These are phyloP conservation scores for Sphaerostilbella broomeana DNA, from an alignment of 2,329 filamentous ascomycete species.

Conservation along the genomic window DNA sequence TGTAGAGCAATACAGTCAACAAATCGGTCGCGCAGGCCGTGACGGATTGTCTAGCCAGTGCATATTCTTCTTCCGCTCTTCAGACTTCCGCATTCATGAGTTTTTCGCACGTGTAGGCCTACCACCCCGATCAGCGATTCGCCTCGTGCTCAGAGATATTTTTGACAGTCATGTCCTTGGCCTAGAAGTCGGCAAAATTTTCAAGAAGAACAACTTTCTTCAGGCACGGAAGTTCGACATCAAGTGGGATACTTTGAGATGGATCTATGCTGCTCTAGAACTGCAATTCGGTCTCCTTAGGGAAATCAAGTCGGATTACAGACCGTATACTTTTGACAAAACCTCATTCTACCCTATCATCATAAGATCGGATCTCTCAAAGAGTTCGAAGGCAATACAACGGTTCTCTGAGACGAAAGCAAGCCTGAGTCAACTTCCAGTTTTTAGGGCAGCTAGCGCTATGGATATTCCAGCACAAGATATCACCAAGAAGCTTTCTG, in stretches of 20 bases:
- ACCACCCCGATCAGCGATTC: constrained; percentile 45
- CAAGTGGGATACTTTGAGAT: background rate
- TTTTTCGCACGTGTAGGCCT: constrained; percentile 54
- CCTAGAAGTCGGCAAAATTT: background rate
- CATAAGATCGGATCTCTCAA: background rate
- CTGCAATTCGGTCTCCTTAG: background rate
- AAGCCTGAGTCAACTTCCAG: background rate
- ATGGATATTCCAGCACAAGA: background rate
- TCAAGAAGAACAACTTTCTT: constrained; percentile 36
- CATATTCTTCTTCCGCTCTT: constrained; percentile 50
- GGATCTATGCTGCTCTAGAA: background rate
- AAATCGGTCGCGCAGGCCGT: constrained; percentile 49
- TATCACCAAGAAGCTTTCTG: background rate
- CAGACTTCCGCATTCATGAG: constrained; percentile 53
- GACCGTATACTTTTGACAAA: background rate
- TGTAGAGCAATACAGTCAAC: constrained; percentile 52
- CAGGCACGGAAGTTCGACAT: constrained; percentile 40
- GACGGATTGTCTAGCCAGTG: constrained; percentile 49
- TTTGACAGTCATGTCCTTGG: constrained; percentile 31
- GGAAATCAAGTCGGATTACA: background rate
- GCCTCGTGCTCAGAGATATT: constrained; percentile 42
- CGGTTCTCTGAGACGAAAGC: background rate
- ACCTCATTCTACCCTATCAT: background rate
- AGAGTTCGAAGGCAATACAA: background rate
- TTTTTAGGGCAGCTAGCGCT: background rate